phyloP scores from a whole-genome alignment of 2,329 filamentous ascomycete species.

The Didymella arachidicola region DNA sequence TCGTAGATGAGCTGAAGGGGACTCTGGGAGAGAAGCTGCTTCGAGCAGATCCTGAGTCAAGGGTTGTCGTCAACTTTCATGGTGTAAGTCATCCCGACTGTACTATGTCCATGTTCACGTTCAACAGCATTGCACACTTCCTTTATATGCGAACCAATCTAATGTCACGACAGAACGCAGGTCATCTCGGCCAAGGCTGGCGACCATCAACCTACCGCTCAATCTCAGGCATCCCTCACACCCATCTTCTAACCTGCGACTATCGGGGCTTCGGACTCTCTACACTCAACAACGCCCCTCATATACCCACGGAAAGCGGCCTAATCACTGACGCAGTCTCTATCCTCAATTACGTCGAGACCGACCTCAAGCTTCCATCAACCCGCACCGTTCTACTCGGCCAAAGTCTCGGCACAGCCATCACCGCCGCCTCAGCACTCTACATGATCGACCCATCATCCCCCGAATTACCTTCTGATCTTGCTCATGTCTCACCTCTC shows the following conservation, averaged over 20 bases:
- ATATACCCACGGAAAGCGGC: constrained; percentile 75
- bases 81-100: constrained; percentile 59
- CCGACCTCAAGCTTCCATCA: constrained; percentile 69
- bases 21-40: constrained; percentile 62
- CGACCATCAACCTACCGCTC: constrained; percentile 80
- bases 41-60: constrained; percentile 58
- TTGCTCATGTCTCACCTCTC: constrained; percentile 20
- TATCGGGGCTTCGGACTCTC: constrained; percentile 89
- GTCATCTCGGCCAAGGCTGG: constrained; percentile 79
- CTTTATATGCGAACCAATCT: neutral
- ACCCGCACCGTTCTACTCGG: constrained; percentile 81
- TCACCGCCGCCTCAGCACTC: constrained; percentile 77
- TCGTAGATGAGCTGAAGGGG: constrained; percentile 54
- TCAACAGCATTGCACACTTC: too few relatives aligned
- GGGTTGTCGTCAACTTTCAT: constrained; percentile 67
- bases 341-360: constrained; percentile 75
- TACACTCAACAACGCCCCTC: constrained; percentile 63
- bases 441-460: constrained; percentile 62
- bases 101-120: neutral
- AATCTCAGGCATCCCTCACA: constrained; percentile 70
- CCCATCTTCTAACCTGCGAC: constrained; percentile 87
- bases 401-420: constrained; percentile 88
- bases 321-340: constrained; percentile 80
- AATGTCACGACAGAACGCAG: constrained; percentile 72
- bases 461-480: constrained; percentile 26